Base-by-base conservation (phyloP, 805 yeast genomes). In the Yarrowia deformans region DNA sequence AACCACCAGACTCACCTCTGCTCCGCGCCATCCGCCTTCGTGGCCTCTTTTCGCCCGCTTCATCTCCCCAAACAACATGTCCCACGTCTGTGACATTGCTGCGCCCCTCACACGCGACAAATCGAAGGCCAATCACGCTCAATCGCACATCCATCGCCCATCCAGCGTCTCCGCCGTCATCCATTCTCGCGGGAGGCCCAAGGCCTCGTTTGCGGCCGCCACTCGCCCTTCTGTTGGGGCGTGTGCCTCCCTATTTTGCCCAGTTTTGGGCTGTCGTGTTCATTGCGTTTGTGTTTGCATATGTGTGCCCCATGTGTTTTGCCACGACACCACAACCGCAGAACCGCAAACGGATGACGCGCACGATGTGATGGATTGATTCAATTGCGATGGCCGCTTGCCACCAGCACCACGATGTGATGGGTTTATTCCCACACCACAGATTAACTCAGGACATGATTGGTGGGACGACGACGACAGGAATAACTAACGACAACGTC, bases 21-120 rank as follows among this genome's bases (percentile, higher is more conserved):
- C 63, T 12, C n/a, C 16, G 29, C 63, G 46, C 49, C 43, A 10
- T 43, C 52, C 34, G 52, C 52, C 40, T 16, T 9, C 48, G 63
- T 39, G 61, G 49, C 37, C 60, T 56, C 49, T 29, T 56, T 42
- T 42, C 13, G 32, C 58, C 42, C 39, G 64, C 49, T 45, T 18
- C 49, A 4, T 7, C 45, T 42, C 49, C 49, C 66, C 45, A 29
- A 43, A 60, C 66, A 23, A 56, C 64, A n/a, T n/a, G 18, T 34
- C 35, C 14, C 52, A 56, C 48, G 63, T 56, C 63, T 35, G 42
- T 45, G 66, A 60, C 66, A 60, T 60, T 60, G 66, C 66, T 60
- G 66, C 66, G 66, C 66, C 66, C 52, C 66, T 60, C 45, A 60
- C 66, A 60, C 66, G 52, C 66, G 52, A 60, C 66, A 60, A 43